phyloP scores from a whole-genome alignment of 805 yeast species.

The Kuraishia hungarica region DNA sequence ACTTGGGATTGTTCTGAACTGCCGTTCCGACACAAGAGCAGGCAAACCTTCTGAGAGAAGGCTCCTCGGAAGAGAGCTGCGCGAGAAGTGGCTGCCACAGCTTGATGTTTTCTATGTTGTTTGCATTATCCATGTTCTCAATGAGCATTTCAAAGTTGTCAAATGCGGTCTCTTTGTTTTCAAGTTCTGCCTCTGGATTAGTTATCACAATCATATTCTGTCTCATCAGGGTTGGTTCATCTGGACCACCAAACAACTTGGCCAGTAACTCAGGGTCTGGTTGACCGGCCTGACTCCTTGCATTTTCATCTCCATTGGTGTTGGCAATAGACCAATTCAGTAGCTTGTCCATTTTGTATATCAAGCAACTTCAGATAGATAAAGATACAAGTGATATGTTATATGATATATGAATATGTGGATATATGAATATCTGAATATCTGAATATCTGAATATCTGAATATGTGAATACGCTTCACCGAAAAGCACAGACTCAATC shows the following conservation, averaged over 20 bases:
- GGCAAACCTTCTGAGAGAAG: slow-evolving; percentile 44
- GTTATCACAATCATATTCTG: slow-evolving; percentile 57
- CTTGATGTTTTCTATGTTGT: slow-evolving; percentile 74
- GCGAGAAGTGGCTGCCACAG: slow-evolving; percentile 71
- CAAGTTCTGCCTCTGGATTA: slow-evolving; percentile 50
- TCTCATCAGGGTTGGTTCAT: slow-evolving; percentile 84
- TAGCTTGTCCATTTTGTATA: slow-evolving; percentile 67
- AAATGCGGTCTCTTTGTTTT: slow-evolving; percentile 63
- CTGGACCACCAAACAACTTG: slow-evolving; percentile 73
- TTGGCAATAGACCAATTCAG: slow-evolving; percentile 88
- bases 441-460: neutral
- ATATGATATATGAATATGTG: neutral
- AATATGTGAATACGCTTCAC: neutral
- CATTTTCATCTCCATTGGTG: slow-evolving; percentile 64
- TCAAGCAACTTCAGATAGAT: neutral
- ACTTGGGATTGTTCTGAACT: slow-evolving; percentile 77
- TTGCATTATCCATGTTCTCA: slow-evolving; percentile 91
- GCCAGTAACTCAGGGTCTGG: slow-evolving; percentile 77
- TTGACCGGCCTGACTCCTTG: slow-evolving; percentile 49
- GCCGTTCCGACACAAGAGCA: slow-evolving; percentile 83
- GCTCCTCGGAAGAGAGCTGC: slow-evolving; percentile 35
- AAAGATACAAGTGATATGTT: neutral
- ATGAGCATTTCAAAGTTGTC: slow-evolving; percentile 92
- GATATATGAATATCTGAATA: neutral
- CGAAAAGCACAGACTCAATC: too few species aligned